Conservation (phyloP, 1,284 basidiomycete genomes). For the Vanrija pseudolonga region DNA sequence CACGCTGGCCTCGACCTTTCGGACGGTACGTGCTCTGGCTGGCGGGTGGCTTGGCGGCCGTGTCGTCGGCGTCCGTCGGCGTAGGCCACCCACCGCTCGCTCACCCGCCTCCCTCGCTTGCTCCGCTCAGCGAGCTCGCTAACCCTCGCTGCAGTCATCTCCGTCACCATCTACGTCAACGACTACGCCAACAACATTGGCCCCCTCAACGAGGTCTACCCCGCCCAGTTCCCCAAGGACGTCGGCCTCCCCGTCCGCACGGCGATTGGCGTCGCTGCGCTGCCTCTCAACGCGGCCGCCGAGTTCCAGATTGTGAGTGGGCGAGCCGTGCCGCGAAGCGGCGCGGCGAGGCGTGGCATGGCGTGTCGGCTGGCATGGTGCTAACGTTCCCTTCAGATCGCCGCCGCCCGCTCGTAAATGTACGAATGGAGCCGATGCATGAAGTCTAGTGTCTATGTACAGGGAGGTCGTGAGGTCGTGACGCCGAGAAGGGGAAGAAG, state of each 20-base stretch:
- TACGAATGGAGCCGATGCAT: no score
- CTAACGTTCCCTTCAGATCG: no score
- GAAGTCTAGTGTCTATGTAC: no score
- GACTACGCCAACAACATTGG: constrained; percentile 9
- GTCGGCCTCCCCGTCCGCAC: constrained; percentile 9
- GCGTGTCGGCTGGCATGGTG: no score
- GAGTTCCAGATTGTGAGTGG: constrained; percentile 16
- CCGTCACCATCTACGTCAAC: constrained; percentile 10
- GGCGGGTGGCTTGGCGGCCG: no score
- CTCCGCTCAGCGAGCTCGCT: background rate
- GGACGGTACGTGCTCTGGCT: constrained; percentile 11
- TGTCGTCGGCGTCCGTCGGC: background rate
- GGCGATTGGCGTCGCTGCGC: constrained; percentile 11
- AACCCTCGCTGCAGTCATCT: constrained; percentile 8
- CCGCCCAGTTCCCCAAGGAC: constrained; percentile 7
- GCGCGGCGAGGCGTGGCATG: no score
- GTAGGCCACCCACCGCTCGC: no score
- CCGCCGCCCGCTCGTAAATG: no score
- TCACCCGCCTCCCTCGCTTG: background rate
- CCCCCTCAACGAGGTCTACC: constrained; percentile 13
- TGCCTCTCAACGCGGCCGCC: constrained; percentile 7
- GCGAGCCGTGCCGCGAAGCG: background rate
- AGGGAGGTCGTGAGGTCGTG: no score
- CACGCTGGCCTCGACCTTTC: constrained; percentile 14
- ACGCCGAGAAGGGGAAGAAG: no score